Evolutionary conservation across 805 yeast species (phyloP).

Genomic region (Blastobotrys peoriensis): DNA sequence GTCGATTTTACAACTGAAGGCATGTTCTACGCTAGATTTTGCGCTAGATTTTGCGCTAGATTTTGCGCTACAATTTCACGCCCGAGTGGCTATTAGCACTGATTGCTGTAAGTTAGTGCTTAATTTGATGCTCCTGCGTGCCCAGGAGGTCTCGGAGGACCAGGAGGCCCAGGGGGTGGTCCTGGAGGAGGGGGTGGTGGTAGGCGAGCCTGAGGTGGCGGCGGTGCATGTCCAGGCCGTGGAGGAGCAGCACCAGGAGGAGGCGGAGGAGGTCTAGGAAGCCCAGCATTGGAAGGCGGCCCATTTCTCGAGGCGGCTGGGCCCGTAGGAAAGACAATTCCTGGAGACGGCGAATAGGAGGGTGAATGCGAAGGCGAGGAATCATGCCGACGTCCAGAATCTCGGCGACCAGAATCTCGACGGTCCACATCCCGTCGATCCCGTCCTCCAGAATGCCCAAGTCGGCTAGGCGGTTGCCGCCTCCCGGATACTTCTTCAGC

Average conservation of each 20-base stretch:
- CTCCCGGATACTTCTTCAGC: too few species aligned
- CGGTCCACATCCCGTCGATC: too few species aligned
- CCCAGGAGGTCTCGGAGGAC: neutral
- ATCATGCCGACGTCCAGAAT: too few species aligned
- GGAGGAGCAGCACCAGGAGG: constrained; percentile 8
- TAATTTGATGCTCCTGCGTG: neutral
- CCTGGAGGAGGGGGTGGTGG: constrained; percentile 11
- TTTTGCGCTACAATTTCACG: too few species aligned
- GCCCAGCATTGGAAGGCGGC: constrained; percentile 9
- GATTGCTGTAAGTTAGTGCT: too few species aligned
- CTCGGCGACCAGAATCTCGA: too few species aligned
- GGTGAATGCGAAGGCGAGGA: constrained; percentile 10
- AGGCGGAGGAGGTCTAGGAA: constrained; percentile 13
- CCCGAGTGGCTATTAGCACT: too few species aligned
- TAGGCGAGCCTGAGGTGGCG: constrained; percentile 1
- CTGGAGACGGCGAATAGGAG: constrained; percentile 10
- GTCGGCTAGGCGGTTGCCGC: too few species aligned
- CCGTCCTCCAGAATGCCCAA: too few species aligned
- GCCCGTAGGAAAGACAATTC: constrained; percentile 6
- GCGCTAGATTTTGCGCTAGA: too few species aligned
- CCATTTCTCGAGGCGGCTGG: constrained; percentile 1
- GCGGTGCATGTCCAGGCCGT: constrained; percentile 13
- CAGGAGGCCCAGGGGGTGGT: neutral
- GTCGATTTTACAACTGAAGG: too few species aligned
- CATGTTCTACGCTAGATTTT: too few species aligned